Conservation (phyloP, 2,329 filamentous ascomycete species). For the Ophiostoma ips region DNA sequence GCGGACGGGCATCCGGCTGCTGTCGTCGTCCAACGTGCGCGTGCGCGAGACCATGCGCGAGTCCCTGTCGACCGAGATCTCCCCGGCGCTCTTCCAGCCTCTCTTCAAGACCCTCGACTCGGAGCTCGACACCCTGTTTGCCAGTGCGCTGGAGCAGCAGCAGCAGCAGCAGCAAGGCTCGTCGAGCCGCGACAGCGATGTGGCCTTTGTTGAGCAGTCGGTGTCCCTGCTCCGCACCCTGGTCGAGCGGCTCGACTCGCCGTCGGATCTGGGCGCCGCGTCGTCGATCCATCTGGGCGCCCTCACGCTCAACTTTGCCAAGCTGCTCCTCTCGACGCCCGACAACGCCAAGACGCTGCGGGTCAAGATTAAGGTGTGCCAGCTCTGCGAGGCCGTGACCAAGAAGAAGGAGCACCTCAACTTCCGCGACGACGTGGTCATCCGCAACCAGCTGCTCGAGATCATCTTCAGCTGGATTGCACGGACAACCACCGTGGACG, state of each 20-base stretch:
- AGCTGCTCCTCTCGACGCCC: slow-evolving; percentile 45
- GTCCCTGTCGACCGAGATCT: slow-evolving; percentile 51
- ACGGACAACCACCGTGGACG: slow-evolving; percentile 20
- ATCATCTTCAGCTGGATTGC: slow-evolving; percentile 57
- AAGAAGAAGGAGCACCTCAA: slow-evolving; percentile 55
- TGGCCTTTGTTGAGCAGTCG: slow-evolving; percentile 54
- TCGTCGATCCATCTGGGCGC: slow-evolving; percentile 50
- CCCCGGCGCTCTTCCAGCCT: slow-evolving; percentile 44
- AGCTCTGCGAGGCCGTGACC: slow-evolving; percentile 50
- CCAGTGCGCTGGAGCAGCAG: slow-evolving; percentile 36
- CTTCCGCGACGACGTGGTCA: slow-evolving; percentile 52
- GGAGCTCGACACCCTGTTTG: slow-evolving; percentile 49
- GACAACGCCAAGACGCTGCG: slow-evolving; percentile 43
- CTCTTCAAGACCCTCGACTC: slow-evolving; percentile 52
- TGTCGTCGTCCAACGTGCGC: slow-evolving; percentile 49
- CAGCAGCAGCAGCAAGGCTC: too few relatives aligned
- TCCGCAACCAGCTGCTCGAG: slow-evolving; percentile 54
- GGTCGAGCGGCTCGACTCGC: slow-evolving; percentile 49
- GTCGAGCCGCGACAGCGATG: slow-evolving; percentile 43
- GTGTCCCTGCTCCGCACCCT: slow-evolving; percentile 48
- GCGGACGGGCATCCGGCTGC: slow-evolving; percentile 47
- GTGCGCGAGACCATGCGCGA: slow-evolving; percentile 55
- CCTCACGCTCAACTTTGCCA: slow-evolving; percentile 51
- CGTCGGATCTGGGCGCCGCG: slow-evolving; percentile 46
- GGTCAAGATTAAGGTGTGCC: slow-evolving; percentile 56